Evolutionary conservation across 2,329 filamentous ascomycete genomes (phyloP).

Genomic region (Alternaria longipes): DNA sequence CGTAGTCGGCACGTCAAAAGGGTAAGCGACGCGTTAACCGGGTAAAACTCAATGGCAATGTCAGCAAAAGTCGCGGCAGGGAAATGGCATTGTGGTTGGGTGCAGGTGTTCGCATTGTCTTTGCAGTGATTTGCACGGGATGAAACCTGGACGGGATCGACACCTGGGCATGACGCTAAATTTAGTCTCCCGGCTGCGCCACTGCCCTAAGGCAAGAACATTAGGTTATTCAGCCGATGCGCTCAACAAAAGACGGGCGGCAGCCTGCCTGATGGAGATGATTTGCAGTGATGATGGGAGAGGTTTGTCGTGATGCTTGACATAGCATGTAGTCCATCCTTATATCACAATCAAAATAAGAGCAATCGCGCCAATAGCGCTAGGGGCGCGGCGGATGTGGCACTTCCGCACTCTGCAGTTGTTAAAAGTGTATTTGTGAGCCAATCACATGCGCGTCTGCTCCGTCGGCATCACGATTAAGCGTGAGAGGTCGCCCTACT

Average conservation of each 20-base stretch:
- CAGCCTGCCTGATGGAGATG: not conserved
- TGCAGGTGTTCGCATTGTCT: not conserved
- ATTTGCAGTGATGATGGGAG: not conserved
- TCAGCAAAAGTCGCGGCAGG: not conserved
- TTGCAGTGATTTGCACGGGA: conserved; percentile 4
- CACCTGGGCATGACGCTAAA: conserved; percentile 13
- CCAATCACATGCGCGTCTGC: conserved; percentile 10
- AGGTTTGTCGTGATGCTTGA: conserved; percentile 1
- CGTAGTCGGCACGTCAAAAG: not conserved
- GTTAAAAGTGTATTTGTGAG: conserved; percentile 3
- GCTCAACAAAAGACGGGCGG: conserved; percentile 11
- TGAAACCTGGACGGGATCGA: conserved; percentile 17
- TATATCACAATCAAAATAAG: not conserved
- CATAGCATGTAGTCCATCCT: conserved; percentile 8
- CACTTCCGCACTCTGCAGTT: conserved; percentile 13
- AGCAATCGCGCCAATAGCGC: not conserved
- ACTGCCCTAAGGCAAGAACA: conserved; percentile 12
- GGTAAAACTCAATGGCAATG: not conserved
- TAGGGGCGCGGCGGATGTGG: conserved; percentile 5
- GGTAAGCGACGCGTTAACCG: not conserved
- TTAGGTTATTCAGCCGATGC: conserved; percentile 3
- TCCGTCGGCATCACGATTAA: not conserved
- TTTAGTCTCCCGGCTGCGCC: conserved; percentile 23
- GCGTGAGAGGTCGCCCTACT: not conserved
- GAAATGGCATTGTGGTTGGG: not conserved